Conservation (phyloP, 805 yeast species). For the Ogataea siamensis region DNA sequence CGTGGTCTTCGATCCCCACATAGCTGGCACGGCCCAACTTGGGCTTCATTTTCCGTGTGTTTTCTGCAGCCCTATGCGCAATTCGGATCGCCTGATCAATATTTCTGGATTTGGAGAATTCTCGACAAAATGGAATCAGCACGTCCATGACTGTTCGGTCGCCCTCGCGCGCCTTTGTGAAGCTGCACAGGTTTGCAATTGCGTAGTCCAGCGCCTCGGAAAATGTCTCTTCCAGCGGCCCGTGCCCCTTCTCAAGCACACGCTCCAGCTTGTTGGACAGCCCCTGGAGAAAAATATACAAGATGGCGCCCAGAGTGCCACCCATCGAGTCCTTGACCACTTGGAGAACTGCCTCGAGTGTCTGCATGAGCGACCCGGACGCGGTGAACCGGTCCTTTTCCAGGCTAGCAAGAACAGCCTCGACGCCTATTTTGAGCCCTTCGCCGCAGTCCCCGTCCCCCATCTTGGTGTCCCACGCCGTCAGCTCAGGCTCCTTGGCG, state of each 20-base stretch:
- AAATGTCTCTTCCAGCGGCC: slow-evolving; percentile 17
- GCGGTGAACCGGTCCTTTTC: slow-evolving; percentile 24
- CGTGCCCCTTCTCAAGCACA: slow-evolving; percentile 16
- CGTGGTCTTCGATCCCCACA: slow-evolving; percentile 34
- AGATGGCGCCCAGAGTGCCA: slow-evolving; percentile 39
- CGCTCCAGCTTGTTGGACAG: slow-evolving; percentile 28
- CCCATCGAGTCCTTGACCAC: slow-evolving; percentile 39
- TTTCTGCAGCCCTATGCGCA: slow-evolving; percentile 35
- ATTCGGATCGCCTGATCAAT: slow-evolving; percentile 27
- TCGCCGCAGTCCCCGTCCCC: slow-evolving; percentile 47
- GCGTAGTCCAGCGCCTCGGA: slow-evolving; percentile 28
- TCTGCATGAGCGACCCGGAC: slow-evolving; percentile 29
- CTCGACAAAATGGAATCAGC: slow-evolving; percentile 35
- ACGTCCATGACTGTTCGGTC: slow-evolving; percentile 42
- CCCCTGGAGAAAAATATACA: slow-evolving; percentile 33
- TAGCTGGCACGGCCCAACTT: slow-evolving; percentile 39
- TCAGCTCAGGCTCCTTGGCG: slow-evolving; percentile 35
- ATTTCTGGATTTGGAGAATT: slow-evolving; percentile 25
- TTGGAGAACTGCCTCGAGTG: slow-evolving; percentile 28
- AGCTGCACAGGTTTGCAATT: slow-evolving; percentile 31
- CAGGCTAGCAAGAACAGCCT: slow-evolving; percentile 28
- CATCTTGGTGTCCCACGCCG: slow-evolving; percentile 42
- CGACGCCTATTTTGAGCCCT: slow-evolving; percentile 36
- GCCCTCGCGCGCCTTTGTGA: slow-evolving; percentile 39
- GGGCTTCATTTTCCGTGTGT: slow-evolving; percentile 36